Base-by-base conservation (phyloP, 805 yeast genomes). In the Zygoascus bituminiphila region DNA sequence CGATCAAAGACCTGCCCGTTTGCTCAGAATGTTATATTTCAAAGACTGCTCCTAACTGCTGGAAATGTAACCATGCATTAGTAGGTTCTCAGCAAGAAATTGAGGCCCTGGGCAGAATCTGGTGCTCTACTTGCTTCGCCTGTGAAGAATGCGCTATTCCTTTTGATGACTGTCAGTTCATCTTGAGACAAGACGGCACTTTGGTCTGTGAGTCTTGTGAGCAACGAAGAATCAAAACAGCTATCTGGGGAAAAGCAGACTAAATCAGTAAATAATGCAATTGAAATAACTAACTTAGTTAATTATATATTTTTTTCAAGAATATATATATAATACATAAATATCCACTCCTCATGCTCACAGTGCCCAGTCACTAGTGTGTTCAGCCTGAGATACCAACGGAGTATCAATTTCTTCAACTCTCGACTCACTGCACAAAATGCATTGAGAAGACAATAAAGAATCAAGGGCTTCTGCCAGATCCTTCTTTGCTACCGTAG, bases 341-440 rank as follows among this genome's bases (percentile, higher is more conserved):
- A 19, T 46, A 40, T 6, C 40, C 35, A 36, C 4, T 35, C 22
- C 39, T 36, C n/a, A n/a, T n/a, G 7, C 19, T 47, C 37, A 48
- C 23, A 50, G 14, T 3, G 43, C 39, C 51, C 51, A 52, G 12
- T 48, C 47, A 21, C 19, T 21, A 6, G 48, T 42, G 19, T 46
- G 48, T 25, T 51, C 57, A 14, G 43, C 21, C 17, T 43, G 63
- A 53, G 37, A 55, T 53, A 51, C 64, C 59, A 87, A 70, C 5
- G 81, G 79, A 45, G 76, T 76, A 57, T 88, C 96, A 46, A 89
- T 74, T 14, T 76, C 73, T 45, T 80, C 83, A 49, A 89, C 81
- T 62, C 76, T 82, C 47, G 78, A 67, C 48, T 85, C 95, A 50
- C 87, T 82, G 63, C 96, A 89, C n/a, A 88, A 64, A 9, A 81